Evolutionary conservation across 768 basidiomycete species (phyloP), one percentile per base, ranked within the genome.

Genomic region (Boletus rubescentipes): DNA sequence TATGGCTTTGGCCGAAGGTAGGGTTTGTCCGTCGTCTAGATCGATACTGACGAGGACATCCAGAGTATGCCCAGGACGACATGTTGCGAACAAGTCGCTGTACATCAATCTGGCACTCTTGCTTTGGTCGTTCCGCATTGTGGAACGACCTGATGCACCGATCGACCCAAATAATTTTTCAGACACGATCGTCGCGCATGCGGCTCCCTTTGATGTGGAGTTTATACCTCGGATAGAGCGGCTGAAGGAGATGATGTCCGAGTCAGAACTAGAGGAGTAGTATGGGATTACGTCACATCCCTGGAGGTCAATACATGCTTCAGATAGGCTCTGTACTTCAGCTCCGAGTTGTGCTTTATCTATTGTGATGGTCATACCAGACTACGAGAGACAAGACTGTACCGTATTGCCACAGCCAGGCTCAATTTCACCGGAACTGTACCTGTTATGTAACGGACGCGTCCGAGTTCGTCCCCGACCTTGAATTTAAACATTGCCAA

Each of bases 41-140:
- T 32, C 5, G 7, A 14, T 21, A 29, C 18, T 36, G 40, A 44
- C n/a, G 23, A 15, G 4, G 2, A 18, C 9, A 5, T 21, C 4
- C 15, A 80, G 84, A 36, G 75, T 85, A 2, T 87, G 85, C 49
- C 84, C 84, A 0, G 85, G 85, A 1, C 78, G 77, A 53, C 73
- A 83, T 64, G 75, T 87, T 26, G 84, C 58, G 4, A 51, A 58
- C 26, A 39, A n/a, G 5, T 86, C 86, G 5, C 68, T 87, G 2
- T 83, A 82, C 61, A 71, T 87, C 49, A 85, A 81, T 62, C 78
- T 83, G 1, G 81, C 83, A 0, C 71, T 85, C 12, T 64, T 83
- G 7, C 74, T 84, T 18, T 87, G 84, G 83, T 79, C 84, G 0
- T 87, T 87, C 72, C 74, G 65, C 0, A 73, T 89, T 21, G 68